Conservation (phyloP, 192 early-diverging fungal species). For the Backusella mclennaniae region DNA sequence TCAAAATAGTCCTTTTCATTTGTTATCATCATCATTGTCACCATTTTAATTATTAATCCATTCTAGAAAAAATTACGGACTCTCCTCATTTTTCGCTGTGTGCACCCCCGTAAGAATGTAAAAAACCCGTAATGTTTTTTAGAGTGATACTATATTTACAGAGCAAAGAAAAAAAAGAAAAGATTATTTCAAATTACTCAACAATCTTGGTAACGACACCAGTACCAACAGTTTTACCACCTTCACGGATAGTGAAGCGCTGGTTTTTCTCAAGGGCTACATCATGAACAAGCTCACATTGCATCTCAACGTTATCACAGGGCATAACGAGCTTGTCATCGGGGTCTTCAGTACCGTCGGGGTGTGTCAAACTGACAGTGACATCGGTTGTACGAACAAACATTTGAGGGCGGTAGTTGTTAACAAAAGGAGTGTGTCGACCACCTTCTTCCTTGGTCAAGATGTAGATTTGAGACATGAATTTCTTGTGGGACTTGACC, state of each 20-base stretch:
- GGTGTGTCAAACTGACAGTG: conserved; percentile 81
- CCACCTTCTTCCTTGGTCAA: conserved; percentile 98
- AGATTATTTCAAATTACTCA: not conserved
- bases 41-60: not conserved
- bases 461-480: conserved; percentile 87
- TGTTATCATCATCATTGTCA: not conserved
- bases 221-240: conserved; percentile 96
- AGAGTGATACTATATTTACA: not conserved
- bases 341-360: conserved; percentile 73
- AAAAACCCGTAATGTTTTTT: too few relatives aligned
- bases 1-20: not conserved
- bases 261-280: conserved; percentile 91
- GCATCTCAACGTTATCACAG: conserved; percentile 90
- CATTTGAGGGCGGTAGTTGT: conserved; percentile 95
- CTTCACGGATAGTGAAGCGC: conserved; percentile 96
- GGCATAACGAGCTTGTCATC: conserved; percentile 97
- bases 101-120: too few relatives aligned
- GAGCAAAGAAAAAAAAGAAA: not conserved
- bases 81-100: too few relatives aligned
- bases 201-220: conserved; percentile 54
- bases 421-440: conserved; percentile 94
- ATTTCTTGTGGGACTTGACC: conserved; percentile 93
- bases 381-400: conserved; percentile 96
- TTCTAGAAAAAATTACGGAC: too few relatives aligned
- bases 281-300: conserved; percentile 75